Conservation (phyloP, 805 yeast genomes). For the Candida krabiensis region DNA sequence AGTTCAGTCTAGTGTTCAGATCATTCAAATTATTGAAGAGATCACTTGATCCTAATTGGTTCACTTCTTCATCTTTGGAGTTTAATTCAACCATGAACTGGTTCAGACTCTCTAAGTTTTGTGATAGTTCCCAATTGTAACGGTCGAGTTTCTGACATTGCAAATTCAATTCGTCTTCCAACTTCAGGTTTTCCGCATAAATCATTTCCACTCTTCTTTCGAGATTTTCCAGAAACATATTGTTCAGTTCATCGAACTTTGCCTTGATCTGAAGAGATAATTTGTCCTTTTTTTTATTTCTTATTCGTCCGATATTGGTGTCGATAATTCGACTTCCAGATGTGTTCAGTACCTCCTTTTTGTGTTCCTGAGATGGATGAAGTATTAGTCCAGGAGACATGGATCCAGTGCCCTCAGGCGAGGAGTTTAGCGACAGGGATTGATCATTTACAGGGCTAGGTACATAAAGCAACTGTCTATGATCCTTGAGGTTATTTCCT, state of each 20-base stretch:
- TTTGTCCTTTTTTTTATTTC: conserved; percentile 4
- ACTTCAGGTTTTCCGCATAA: conserved; percentile 27
- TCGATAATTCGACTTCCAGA: conserved; percentile 4
- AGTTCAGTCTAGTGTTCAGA: conserved; percentile 27
- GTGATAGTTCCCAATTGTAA: conserved; percentile 30
- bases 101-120: conserved; percentile 28
- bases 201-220: conserved; percentile 26
- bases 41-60: conserved; percentile 19
- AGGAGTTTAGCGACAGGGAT: not conserved
- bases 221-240: conserved; percentile 24
- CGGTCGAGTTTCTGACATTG: conserved; percentile 28
- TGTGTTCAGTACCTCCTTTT: too few relatives aligned
- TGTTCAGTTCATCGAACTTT: conserved; percentile 29
- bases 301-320: conserved; percentile 7
- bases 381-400: not conserved
- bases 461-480: conserved; percentile 11
- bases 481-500: conserved; percentile 1
- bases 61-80: conserved; percentile 27
- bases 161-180: conserved; percentile 28
- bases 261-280: conserved; percentile 27
- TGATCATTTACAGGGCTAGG: conserved; percentile 8
- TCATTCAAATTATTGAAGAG: conserved; percentile 29
- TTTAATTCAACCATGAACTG: conserved; percentile 30
- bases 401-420: conserved; percentile 5
- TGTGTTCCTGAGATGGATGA: too few relatives aligned